Evolutionary conservation across 805 yeast species (phyloP), one percentile per base, ranked within the genome.

Genomic region (baker's yeast (Saccharomyces cerevisiae)): DNA sequence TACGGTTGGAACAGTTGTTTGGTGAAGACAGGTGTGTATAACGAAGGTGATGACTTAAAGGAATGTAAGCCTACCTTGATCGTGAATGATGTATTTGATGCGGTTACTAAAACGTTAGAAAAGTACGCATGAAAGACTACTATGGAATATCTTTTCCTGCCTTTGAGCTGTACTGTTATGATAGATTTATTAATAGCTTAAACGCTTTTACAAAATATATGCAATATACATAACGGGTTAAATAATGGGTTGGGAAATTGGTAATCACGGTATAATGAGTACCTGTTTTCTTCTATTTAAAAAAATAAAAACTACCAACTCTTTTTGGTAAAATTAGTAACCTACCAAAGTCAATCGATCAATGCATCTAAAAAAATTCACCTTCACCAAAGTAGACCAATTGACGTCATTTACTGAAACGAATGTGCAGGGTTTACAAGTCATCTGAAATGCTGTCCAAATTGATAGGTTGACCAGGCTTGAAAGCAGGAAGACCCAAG

Each of bases 401-500:
- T 21, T 10, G 11, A 36, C 22, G 10, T 17, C n/a, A 21, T 2
- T 17, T 6, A 10, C 14, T n/a, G 17, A 6, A 11, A 28, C 21
- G 41, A n/a, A 17, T 36, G 4, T 17, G 6, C 22, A 13, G 41
- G 9, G 13, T 17, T 66, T 62, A 87, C 62, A 87, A 76, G 68
- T 89, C 96, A 69, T 87, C 96, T 46, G 85, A 87, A 61, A 87
- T 81, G 52, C 82, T 79, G 63, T 80, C 89, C 58, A 92, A 73
- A 31, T 85, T 83, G 53, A 94, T 83, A 10, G 84, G 84, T 73
- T 94, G 96, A 51, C 99, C 99, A 0, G 98, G 99, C 72, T 90
- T 90, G 79, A 94, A 94, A 3, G 99, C 97, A 14, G 99, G 99
- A 48, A 94, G 76, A 0, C 99, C 99, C 61, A 94, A 75, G 72